Conservation (phyloP, 768 basidiomycete genomes). For the Boletus pseudopeckii region DNA sequence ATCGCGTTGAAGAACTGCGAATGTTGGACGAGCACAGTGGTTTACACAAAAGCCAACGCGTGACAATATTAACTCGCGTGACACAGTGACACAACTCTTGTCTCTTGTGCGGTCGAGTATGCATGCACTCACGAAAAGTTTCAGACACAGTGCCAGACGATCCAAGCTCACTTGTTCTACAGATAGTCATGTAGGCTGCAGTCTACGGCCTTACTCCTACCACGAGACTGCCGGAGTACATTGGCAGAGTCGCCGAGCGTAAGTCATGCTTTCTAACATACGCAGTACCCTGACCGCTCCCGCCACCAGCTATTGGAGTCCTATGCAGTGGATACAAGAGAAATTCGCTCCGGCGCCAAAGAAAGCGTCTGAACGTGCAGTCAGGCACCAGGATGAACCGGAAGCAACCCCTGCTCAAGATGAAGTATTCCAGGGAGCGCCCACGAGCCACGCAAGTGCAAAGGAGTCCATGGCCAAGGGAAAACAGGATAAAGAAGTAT, state of each 20-base stretch:
- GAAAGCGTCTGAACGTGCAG: constrained; percentile 43
- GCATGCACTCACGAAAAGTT: constrained; percentile 23
- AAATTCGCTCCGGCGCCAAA: constrained; percentile 50
- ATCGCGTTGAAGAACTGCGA: constrained; percentile 30
- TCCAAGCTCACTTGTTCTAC: not conserved
- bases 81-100: constrained; percentile 17
- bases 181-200: constrained; percentile 13
- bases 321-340: constrained; percentile 62
- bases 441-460: constrained; percentile 16
- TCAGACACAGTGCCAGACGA: constrained; percentile 18
- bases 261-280: constrained; percentile 19
- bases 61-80: constrained; percentile 17
- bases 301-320: constrained; percentile 48
- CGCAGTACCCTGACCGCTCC: not conserved
- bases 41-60: not conserved
- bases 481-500: constrained; percentile 8
- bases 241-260: constrained; percentile 45
- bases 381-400: constrained; percentile 35
- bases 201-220: constrained; percentile 8
- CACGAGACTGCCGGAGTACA: constrained; percentile 23
- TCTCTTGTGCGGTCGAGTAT: constrained; percentile 18
- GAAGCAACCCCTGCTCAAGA: constrained; percentile 24
- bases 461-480: constrained; percentile 16
- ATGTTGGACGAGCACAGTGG: not conserved
- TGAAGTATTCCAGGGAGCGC: constrained; percentile 44